Conservation (phyloP, 371 early-diverging fungal genomes). For the Funneliformis caledonium region DNA sequence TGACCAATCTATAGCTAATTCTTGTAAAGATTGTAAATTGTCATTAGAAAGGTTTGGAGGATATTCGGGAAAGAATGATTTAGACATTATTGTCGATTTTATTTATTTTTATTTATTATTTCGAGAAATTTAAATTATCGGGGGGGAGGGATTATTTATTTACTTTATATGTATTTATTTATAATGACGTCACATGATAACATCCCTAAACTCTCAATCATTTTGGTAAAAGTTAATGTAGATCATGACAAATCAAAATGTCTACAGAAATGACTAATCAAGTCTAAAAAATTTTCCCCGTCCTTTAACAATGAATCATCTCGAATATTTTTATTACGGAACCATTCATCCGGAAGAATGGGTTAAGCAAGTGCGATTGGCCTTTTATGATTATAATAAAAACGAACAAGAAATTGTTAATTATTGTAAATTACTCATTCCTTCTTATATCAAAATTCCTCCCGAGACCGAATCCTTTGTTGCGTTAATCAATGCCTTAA, state of each 20-base stretch:
- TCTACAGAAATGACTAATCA: too few species aligned
- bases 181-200: too few species aligned
- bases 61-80: background rate
- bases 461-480: background rate
- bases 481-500: background rate
- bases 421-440: background rate
- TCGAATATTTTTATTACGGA: background rate
- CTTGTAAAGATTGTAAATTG: conserved; percentile 43
- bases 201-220: too few species aligned
- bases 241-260: too few species aligned
- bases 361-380: background rate
- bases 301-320: background rate
- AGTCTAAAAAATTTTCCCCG: background rate
- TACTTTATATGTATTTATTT: too few species aligned
- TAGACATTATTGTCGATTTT: background rate
- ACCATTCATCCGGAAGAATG: background rate
- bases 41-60: background rate
- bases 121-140: too few species aligned
- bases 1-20: conserved; percentile 78
- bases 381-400: background rate
- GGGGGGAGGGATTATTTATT: too few species aligned
- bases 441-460: background rate
- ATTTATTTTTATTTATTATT: too few species aligned
- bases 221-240: too few species aligned
- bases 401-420: background rate